Base-by-base conservation (phyloP, 2,329 filamentous ascomycete species). In the Lanzia echinophila region DNA sequence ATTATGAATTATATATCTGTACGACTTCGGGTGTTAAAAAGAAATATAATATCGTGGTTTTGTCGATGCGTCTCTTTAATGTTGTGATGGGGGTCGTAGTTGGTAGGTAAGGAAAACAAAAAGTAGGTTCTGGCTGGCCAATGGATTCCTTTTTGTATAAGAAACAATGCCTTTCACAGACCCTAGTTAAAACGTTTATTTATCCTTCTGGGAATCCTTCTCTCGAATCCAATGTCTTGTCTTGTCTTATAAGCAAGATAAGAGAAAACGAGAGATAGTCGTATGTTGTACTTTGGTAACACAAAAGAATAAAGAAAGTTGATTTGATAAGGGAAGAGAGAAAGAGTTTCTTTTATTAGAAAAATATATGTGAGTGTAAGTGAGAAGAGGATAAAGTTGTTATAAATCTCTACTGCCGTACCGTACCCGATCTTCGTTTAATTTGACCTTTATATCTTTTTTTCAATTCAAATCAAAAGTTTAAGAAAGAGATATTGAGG, bases 1-100 rank as follows among this genome's bases (percentile, higher is more conserved):
- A 36, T 22, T 41, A 50, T 50, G 46, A 41, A 31, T 32, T 39
- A 22, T 43, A 24, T 38, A 31, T 38, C 4, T 52, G 50, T 46
- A 46, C 44, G 32, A 51, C 41, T 39, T 38, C 49, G 42, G 42
- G n/a, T 46, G 32, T n/a, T 28, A 8, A 8, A 12, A 17, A 28
- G 46, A 49, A 38, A 49, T 39, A 8, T 19, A 49, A 7, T 19
- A 31, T 44, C 19, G 41, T 41, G 20, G 34, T 41, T 19, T 1
- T 41, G 17, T n/a, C 17, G 20, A 19, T 19, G 38, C 20, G 38
- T 41, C 20, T n/a, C n/a, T n/a, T n/a, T n/a, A n/a, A n/a, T n/a
- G n/a, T n/a, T n/a, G n/a, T n/a, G n/a, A n/a, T n/a, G n/a, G 8
- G 38, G 17, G 8, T 41, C 15, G 38, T 41, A n/a, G n/a, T n/a